Evolutionary conservation across 2,329 filamentous ascomycete species (phyloP).

Genomic region (Paecilomyces niveus): DNA sequence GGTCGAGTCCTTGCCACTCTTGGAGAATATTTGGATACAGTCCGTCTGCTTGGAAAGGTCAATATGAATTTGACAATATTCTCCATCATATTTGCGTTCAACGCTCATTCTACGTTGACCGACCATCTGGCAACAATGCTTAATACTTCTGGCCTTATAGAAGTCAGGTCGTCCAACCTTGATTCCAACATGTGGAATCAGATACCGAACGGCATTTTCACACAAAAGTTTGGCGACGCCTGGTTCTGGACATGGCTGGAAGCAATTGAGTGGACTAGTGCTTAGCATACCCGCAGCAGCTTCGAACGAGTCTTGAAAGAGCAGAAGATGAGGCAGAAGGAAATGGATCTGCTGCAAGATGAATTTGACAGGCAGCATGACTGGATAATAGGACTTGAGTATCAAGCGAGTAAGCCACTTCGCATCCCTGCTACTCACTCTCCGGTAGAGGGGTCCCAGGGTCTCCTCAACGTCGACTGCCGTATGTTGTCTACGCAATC

Average conservation of each 20-base stretch:
- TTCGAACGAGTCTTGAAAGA: constrained; percentile 62
- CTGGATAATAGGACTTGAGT: constrained; percentile 66
- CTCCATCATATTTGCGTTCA: constrained; percentile 78
- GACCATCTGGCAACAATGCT: constrained; percentile 64
- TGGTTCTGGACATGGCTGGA: constrained; percentile 29
- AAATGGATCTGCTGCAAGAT: constrained; percentile 60
- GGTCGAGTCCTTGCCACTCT: constrained; percentile 86
- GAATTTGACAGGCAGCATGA: constrained; percentile 52
- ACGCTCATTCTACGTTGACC: constrained; percentile 58
- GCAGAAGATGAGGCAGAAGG: constrained; percentile 61
- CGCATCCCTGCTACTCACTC: constrained; percentile 59
- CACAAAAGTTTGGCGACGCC: constrained; percentile 21
- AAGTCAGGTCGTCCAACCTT: constrained; percentile 61
- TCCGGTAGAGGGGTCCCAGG: constrained; percentile 52
- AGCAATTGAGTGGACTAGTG: constrained; percentile 24
- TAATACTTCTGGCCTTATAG: constrained; percentile 62
- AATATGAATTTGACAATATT: constrained; percentile 85
- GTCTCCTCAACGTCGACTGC: constrained; percentile 37
- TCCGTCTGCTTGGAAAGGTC: constrained; percentile 50
- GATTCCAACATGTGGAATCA: constrained; percentile 52
- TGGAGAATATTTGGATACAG: constrained; percentile 77
- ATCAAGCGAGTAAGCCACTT: constrained; percentile 85
- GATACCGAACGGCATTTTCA: constrained; percentile 29
- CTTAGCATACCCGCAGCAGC: constrained; percentile 52
- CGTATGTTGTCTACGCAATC: constrained; percentile 41